Evolutionary conservation across 345 rosid genomes (phyloP), one percentile per base, ranked within the genome.

Genomic region (Eucalyptus tenuipes): DNA sequence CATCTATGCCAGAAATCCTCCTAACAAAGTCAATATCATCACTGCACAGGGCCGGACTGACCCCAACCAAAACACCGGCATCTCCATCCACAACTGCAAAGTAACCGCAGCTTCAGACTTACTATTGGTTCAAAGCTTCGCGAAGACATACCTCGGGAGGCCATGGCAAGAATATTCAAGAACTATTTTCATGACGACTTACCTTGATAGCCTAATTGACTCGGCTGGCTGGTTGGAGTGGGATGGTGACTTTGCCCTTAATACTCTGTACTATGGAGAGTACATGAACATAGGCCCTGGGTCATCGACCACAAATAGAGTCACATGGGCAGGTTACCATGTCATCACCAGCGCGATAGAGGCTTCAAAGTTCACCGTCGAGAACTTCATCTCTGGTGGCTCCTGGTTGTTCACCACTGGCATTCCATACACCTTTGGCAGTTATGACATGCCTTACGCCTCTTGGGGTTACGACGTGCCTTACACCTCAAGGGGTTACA

Each of bases 11-110:
- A 88, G 95, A 42, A 89, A 87, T 9, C 95, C 96, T 3, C 92
- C 90, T 4, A 88, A 92, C 91, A 91, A 90, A 59, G 87, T 89
- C 90, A 95, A 89, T 88, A 89, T 91, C 5, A n/a, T 94, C 50
- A 95, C 96, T 0, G 96, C 97, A 1, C 97, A 94, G 40, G 95
- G 92, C 27, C 88, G 93, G 61, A 93, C 91, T 5, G 95, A 94
- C 90, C 93, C 95, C 3, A 95, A 95, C 91, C 95, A 95, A 59
- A 93, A 92, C 88, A 94, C 95, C 0, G 96, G 95, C 49, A 94
- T 95, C 49, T 71, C 92, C 17, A 92, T 95, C 86, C 94, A 94
- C 40, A 91, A 95, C 52, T 93, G 94, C 42, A 85, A 87, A 49
- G 94, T 95, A 66, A 90, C 93, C 17, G 93, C 97, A 4, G 90